These are phyloP conservation scores for Candida lessepsii DNA, from an alignment of 805 yeast species.

Conservation along the genomic window DNA sequence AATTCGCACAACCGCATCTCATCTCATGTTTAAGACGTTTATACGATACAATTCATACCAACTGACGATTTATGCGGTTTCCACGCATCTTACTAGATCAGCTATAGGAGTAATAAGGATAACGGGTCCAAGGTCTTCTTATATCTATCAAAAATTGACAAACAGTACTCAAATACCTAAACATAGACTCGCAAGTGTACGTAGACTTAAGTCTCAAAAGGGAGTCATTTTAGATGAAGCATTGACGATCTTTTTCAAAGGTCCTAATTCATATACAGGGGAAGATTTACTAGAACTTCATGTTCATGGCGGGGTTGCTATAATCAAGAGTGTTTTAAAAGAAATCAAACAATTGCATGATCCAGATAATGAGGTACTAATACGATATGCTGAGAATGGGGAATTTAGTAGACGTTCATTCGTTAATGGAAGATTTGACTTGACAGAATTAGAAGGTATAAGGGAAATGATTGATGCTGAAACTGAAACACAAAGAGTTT, in stretches of 20 bases:
- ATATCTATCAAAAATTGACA: conserved; percentile 50
- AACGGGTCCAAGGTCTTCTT: conserved; percentile 64
- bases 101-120: conserved; percentile 86
- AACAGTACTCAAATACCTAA: conserved; percentile 32
- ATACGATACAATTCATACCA: conserved; percentile 4
- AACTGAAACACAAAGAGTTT: conserved; percentile 80
- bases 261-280: conserved; percentile 86
- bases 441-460: conserved; percentile 89
- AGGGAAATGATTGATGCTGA: conserved; percentile 89
- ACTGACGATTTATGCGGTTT: conserved; percentile 87
- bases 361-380: conserved; percentile 34
- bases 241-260: conserved; percentile 61
- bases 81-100: conserved; percentile 77
- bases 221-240: conserved; percentile 69
- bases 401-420: conserved; percentile 90
- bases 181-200: conserved; percentile 56
- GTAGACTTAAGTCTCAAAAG: conserved; percentile 47
- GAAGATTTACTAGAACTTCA: conserved; percentile 91
- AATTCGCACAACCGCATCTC: conserved; percentile 2
- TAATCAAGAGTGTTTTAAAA: conserved; percentile 62
- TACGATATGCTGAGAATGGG: conserved; percentile 88
- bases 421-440: conserved; percentile 75
- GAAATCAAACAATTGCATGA: conserved; percentile 59
- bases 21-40: background rate
- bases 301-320: conserved; percentile 91